Base-by-base conservation (phyloP, 129 eudicot species). In the Gnaphalium uliginosum region DNA sequence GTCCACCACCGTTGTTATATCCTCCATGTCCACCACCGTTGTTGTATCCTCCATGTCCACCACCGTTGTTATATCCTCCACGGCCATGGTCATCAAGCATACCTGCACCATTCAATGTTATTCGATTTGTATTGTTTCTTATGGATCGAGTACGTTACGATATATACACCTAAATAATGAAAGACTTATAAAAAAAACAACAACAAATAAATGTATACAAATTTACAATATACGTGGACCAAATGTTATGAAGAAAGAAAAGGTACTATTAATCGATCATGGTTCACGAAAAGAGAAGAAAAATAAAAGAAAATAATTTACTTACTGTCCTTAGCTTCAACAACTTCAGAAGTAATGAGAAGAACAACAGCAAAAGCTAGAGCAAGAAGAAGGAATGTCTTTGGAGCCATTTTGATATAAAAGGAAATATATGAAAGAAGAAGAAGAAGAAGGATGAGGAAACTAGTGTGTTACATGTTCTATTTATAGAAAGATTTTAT, bases 261-360 rank as follows among this genome's bases (percentile, higher is more conserved):
- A n/a, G n/a, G n/a, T n/a, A n/a, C n/a, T n/a, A n/a, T n/a, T n/a
- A n/a, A n/a, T n/a, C n/a, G n/a, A n/a, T n/a, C n/a, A n/a, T n/a
- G n/a, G n/a, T n/a, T n/a, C n/a, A n/a, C n/a, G n/a, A n/a, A n/a
- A n/a, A n/a, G n/a, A n/a, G n/a, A n/a, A n/a, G n/a, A n/a, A n/a
- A n/a, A n/a, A n/a, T n/a, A n/a, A n/a, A n/a, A n/a, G n/a, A n/a
- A n/a, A n/a, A n/a, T n/a, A n/a, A n/a, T n/a, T n/a, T 29, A 29
- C 32, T 29, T 29, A 29, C 32, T 24, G 43, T 71, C 73, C 17
- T 33, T 63, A 62, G 77, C 77, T 2, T 66, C 81, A 68, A 25
- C 72, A 2, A 61, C 72, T 78, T 78, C 82, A 0, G 82, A 78
- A 59, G 77, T n/a, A 35, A 78, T 21, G 67, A 78, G 78, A 71